A percentile compares a stretch with the other conserved stretches of the same genome.
These are phyloP conservation scores for Trametes gibbosa DNA, from an alignment of 768 basidiomycete genomes.

Conservation along the genomic window DNA sequence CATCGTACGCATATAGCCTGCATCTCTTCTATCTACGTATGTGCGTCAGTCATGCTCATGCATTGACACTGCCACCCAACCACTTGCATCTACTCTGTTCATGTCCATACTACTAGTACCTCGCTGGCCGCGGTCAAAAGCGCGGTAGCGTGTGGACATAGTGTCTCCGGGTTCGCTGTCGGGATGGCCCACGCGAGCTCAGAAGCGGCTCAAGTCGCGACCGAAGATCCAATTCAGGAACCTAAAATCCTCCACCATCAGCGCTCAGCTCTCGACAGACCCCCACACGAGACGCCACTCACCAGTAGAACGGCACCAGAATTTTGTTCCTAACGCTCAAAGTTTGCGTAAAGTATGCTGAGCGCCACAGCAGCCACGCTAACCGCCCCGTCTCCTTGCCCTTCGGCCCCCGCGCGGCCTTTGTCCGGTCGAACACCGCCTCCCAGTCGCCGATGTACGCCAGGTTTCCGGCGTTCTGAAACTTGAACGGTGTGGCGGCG, in stretches of 20 bases:
- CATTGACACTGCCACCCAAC: no score
- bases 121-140: no score
- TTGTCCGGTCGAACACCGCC: constrained; percentile 71
- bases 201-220: constrained; percentile 70
- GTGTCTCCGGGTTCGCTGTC: no score
- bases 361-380: constrained; percentile 80
- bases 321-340: constrained; percentile 72
- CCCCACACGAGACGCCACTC: constrained; percentile 25
- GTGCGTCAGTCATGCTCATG: no score
- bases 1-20: no score
- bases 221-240: constrained; percentile 80
- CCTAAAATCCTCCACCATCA: constrained; percentile 37
- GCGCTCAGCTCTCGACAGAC: not conserved
- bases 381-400: constrained; percentile 62
- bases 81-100: no score
- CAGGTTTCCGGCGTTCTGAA: constrained; percentile 70
- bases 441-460: constrained; percentile 85
- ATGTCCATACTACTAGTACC: no score
- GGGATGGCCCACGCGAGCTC: constrained; percentile 16
- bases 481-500: constrained; percentile 52
- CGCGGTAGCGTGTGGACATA: no score
- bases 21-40: no score
- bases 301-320: constrained; percentile 67
- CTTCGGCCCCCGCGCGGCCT: constrained; percentile 41
- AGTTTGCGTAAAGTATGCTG: constrained; percentile 78